Conservation (phyloP, 2,329 filamentous ascomycete genomes). For the Orbilia quercus region DNA sequence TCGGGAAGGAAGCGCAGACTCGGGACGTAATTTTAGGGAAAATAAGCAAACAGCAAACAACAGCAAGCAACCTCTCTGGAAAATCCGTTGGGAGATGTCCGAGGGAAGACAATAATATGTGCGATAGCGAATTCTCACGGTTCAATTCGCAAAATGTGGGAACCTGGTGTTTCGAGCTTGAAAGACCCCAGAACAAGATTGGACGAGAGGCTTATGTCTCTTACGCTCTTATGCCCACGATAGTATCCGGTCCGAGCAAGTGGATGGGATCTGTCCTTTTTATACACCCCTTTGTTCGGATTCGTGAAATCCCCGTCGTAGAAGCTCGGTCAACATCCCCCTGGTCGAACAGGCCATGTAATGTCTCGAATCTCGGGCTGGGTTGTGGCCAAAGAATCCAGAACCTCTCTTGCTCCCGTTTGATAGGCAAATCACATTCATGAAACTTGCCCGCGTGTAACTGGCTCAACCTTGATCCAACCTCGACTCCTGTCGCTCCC, state of each 20-base stretch:
- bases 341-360: slow-evolving; percentile 20
- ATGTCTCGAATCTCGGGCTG: slow-evolving; percentile 46
- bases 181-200: slow-evolving; percentile 54
- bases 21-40: neutral
- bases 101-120: slow-evolving; percentile 50
- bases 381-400: slow-evolving; percentile 54
- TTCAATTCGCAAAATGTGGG: slow-evolving; percentile 52
- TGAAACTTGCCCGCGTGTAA: slow-evolving; percentile 56
- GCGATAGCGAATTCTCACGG: slow-evolving; percentile 42
- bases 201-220: slow-evolving; percentile 54
- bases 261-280: slow-evolving; percentile 49
- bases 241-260: slow-evolving; percentile 34
- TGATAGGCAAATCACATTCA: slow-evolving; percentile 49
- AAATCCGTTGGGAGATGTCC: slow-evolving; percentile 51
- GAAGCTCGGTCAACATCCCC: slow-evolving; percentile 49
- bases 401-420: slow-evolving; percentile 32
- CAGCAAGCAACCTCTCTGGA: neutral
- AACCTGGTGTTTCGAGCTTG: slow-evolving; percentile 50
- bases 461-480: slow-evolving; percentile 35
- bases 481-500: slow-evolving; percentile 24
- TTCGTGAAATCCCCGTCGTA: slow-evolving; percentile 50
- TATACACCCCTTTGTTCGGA: slow-evolving; percentile 43
- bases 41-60: slow-evolving; percentile 19
- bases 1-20: too few relatives aligned
- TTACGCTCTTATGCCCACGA: slow-evolving; percentile 52